Evolutionary conservation across 192 early-diverging fungal species (phyloP), one percentile per base, ranked within the genome.

Genomic region (Spizellomyces punctatus): DNA sequence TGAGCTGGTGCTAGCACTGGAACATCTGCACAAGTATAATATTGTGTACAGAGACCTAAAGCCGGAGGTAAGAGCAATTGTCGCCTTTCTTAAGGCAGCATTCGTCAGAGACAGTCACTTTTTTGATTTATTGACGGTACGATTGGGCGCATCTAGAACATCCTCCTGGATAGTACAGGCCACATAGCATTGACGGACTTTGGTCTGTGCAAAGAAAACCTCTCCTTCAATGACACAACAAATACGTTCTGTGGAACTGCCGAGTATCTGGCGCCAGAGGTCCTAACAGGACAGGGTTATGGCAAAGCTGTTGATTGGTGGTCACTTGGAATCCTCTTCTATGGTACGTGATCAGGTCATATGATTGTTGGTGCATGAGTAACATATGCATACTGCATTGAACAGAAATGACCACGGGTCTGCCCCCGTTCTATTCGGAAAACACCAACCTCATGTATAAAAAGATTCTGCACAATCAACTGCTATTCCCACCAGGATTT

Each of bases 201-300:
- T 80, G 91, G 92, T 12, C 79, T 93, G 14, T 93, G 90, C 74
- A 94, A 94, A 65, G 79, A 82, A 59, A 86, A 86, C 62, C 46
- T 86, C 10, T 43, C 61, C 10, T 78, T 62, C 68, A 82, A 88
- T 57, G 75, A 75, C 22, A 76, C 62, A 2, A 85, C 84, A 7
- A 84, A 85, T 69, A 85, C 84, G 5, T 85, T 83, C 64, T 79
- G 81, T 63, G 78, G 82, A 10, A 84, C 82, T 19, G 75, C 82
- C 10, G 82, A 83, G 62, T 82, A 95, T 71, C 84, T 97, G 63
- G 96, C 96, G 0, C 95, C 95, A 8, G 92, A 94, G 78, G 89
- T 94, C 17, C 72, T 93, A 16, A 75, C 78, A n/a, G 86, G 88
- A 5, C 75, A 87, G 43, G 87, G 89, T 9, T 94, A 94, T 64